Percentiles rank a stretch among this genome's conserved stretches.
Conservation (phyloP, 2,329 filamentous ascomycete species). For the Blastomyces gilchristii region DNA sequence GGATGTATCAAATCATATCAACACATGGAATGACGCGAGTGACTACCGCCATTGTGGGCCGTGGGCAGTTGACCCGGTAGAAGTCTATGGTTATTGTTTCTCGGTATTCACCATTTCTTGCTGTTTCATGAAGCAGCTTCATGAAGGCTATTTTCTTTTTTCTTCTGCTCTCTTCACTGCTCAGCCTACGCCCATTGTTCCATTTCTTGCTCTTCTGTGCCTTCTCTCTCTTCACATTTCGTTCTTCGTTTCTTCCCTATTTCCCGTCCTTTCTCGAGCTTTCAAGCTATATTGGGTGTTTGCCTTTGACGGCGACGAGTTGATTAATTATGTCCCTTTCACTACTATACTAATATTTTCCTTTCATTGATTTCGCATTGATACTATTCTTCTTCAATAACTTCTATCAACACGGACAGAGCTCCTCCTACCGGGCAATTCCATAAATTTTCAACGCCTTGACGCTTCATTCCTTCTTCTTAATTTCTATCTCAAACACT, state of each 20-base stretch:
- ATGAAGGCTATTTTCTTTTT: neutral
- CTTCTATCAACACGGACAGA: constrained; percentile 12
- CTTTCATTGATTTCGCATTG: constrained; percentile 5
- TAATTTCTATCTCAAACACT: neutral
- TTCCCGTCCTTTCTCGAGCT: constrained; percentile 17
- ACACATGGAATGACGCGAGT: neutral
- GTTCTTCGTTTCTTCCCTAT: constrained; percentile 16
- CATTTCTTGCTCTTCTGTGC: constrained; percentile 14
- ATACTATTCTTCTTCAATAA: constrained; percentile 8
- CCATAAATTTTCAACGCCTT: neutral
- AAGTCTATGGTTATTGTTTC: constrained; percentile 13
- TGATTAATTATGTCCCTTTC: constrained; percentile 8
- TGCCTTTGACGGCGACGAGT: constrained; percentile 5
- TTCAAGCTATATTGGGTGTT: neutral
- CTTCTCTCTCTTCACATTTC: constrained; percentile 14
- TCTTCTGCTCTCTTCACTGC: neutral
- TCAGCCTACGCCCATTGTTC: constrained; percentile 10
- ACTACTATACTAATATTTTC: constrained; percentile 9
- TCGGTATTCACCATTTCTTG: constrained; percentile 11
- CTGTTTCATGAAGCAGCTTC: constrained; percentile 19
- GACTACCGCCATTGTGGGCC: neutral
- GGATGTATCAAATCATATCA: neutral
- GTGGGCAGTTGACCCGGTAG: constrained; percentile 6
- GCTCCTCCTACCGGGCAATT: neutral
- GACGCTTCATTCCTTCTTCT: neutral